Conservation (phyloP, 148 eudicot species). For the Chenopodium formosanum region DNA sequence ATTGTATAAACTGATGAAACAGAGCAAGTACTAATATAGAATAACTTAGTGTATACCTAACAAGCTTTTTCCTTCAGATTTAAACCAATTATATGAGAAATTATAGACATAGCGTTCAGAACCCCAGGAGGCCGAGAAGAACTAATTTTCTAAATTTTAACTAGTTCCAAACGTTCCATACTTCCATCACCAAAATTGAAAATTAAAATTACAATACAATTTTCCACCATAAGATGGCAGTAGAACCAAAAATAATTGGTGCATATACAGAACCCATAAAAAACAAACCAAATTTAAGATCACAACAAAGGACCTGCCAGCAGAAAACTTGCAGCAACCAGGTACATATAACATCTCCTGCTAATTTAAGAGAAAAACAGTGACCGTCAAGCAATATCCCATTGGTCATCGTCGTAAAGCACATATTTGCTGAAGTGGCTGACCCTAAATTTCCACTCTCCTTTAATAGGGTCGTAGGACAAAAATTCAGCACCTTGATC, state of each 20-base stretch:
- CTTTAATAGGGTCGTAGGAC: slow-evolving; percentile 71
- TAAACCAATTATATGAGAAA: too few relatives aligned
- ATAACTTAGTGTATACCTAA: too few relatives aligned
- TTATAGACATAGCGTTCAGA: too few relatives aligned
- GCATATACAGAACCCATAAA: slow-evolving; percentile 11
- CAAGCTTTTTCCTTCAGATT: too few relatives aligned
- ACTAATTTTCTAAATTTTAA: not conserved
- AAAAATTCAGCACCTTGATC: slow-evolving; percentile 92
- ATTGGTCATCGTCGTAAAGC: slow-evolving; percentile 47
- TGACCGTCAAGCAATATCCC: slow-evolving; percentile 9
- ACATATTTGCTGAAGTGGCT: slow-evolving; percentile 71
- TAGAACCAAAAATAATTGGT: slow-evolving; percentile 3
- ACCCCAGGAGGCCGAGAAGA: too few relatives aligned
- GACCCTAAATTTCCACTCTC: slow-evolving; percentile 94
- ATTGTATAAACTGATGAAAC: too few relatives aligned
- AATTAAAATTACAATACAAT: slow-evolving; percentile 3
- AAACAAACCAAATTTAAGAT: not conserved
- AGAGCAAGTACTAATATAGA: too few relatives aligned
- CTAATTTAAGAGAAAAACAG: not conserved
- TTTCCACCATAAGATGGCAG: not conserved
- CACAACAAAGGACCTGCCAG: slow-evolving; percentile 14
- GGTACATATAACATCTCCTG: not conserved
- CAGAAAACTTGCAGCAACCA: slow-evolving; percentile 4
- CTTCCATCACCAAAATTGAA: slow-evolving; percentile 5
- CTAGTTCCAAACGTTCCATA: not conserved